Evolutionary conservation across 2,329 filamentous ascomycete genomes (phyloP).

Genomic region (Nemania diffusa): DNA sequence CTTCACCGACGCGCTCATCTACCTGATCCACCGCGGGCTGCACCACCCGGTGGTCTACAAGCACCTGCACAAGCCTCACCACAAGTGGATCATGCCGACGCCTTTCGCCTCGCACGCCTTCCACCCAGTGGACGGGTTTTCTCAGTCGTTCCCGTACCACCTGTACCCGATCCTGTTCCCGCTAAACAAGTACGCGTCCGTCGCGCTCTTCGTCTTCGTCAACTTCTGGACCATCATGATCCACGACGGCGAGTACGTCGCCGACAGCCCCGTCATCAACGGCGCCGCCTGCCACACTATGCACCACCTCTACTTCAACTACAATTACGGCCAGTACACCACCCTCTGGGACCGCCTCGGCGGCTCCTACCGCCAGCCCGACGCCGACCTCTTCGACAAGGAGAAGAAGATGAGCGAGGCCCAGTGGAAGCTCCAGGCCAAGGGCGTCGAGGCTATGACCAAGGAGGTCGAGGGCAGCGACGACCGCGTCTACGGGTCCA

Average conservation of each 20-base stretch:
- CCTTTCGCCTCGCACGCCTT: conserved; percentile 94
- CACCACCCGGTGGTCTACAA: conserved; percentile 84
- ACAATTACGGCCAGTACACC: conserved; percentile 95
- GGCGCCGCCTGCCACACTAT: conserved; percentile 93
- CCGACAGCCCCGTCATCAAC: conserved; percentile 91
- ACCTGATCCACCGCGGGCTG: conserved; percentile 80
- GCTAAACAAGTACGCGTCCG: conserved; percentile 88
- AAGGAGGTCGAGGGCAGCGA: conserved; percentile 73
- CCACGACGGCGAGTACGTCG: conserved; percentile 93
- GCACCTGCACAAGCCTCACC: conserved; percentile 92
- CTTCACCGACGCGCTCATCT: conserved; percentile 82
- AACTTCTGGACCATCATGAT: conserved; percentile 98
- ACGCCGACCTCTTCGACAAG: conserved; percentile 83
- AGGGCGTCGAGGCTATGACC: conserved; percentile 57
- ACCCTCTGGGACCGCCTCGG: conserved; percentile 91
- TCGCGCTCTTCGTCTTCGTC: conserved; percentile 88
- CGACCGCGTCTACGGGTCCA: conserved; percentile 60
- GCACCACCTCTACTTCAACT: conserved; percentile 89
- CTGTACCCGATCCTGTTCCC: conserved; percentile 93
- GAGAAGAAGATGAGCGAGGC: conserved; percentile 85
- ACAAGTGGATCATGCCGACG: conserved; percentile 99
- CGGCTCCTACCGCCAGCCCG: conserved; percentile 86
- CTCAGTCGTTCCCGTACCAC: conserved; percentile 91
- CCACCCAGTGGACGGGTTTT: conserved; percentile 91
- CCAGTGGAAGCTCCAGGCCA: conserved; percentile 81